phyloP scores from a whole-genome alignment of 2,329 filamentous ascomycete genomes.

The Trichophyton schoenleinii region DNA sequence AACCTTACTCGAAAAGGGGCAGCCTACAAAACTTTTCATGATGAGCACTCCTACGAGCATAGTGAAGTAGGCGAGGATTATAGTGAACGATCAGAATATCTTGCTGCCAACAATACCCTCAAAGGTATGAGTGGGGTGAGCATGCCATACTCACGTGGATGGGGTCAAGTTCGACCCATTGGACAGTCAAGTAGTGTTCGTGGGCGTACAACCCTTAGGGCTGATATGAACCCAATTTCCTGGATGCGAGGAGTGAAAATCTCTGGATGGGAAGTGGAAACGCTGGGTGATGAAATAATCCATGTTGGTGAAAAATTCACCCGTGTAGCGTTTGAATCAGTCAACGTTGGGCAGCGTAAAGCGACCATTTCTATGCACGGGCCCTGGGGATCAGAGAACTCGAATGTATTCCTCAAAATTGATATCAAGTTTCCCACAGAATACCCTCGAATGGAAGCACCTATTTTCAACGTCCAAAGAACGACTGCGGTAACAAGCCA shows the following conservation, averaged over 20 bases:
- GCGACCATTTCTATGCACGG: slow-evolving; percentile 47
- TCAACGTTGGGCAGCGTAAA: slow-evolving; percentile 43
- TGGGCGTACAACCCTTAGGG: slow-evolving; percentile 34
- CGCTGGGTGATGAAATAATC: slow-evolving; percentile 48
- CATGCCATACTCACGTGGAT: slow-evolving; percentile 40
- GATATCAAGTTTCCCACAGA: slow-evolving; percentile 46
- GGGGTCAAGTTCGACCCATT: slow-evolving; percentile 35
- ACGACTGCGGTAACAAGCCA: slow-evolving; percentile 44
- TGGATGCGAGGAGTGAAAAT: slow-evolving; percentile 57
- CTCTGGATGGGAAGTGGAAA: slow-evolving; percentile 41
- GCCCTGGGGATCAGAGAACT: slow-evolving; percentile 44
- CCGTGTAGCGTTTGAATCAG: slow-evolving; percentile 47
- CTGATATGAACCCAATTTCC: slow-evolving; percentile 46
- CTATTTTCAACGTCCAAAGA: slow-evolving; percentile 44
- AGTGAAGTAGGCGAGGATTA: not conserved
- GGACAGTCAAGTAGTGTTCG: slow-evolving; percentile 38
- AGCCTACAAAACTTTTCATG: slow-evolving; percentile 70
- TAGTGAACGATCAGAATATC: not conserved
- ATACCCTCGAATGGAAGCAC: slow-evolving; percentile 42
- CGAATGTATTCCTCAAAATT: slow-evolving; percentile 43
- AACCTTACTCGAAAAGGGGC: slow-evolving; percentile 73
- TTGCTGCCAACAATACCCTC: slow-evolving; percentile 22
- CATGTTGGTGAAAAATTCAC: slow-evolving; percentile 49
- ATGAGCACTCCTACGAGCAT: slow-evolving; percentile 23
- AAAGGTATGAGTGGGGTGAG: slow-evolving; percentile 39